phyloP scores from a whole-genome alignment of 1,284 basidiomycete genomes.

The Moesziomyces sp. region DNA sequence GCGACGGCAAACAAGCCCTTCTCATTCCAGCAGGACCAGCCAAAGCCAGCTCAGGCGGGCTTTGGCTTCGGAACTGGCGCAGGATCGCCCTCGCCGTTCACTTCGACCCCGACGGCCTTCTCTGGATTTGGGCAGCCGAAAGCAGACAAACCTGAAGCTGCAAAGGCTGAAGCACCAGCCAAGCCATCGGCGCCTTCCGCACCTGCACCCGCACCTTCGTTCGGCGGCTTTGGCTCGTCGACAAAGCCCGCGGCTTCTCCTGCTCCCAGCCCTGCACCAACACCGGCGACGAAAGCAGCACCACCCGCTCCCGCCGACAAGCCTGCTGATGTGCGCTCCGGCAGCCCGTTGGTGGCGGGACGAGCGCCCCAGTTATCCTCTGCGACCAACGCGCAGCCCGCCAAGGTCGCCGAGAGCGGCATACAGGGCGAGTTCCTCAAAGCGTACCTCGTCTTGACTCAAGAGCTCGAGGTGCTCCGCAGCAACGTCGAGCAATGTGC shows the following conservation, averaged over 20 bases:
- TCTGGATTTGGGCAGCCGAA: constrained; percentile 18
- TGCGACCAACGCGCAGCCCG: constrained; percentile 14
- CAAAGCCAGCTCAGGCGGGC: constrained; percentile 17
- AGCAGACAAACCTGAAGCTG: constrained; percentile 2
- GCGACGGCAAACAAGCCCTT: constrained; percentile 24
- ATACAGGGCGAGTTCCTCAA: constrained; percentile 63
- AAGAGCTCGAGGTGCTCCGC: constrained; percentile 65
- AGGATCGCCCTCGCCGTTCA: constrained; percentile 9
- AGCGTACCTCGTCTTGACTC: constrained; percentile 67
- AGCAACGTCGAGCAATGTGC: constrained; percentile 38
- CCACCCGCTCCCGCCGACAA: constrained; percentile 7
- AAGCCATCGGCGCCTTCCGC: background rate
- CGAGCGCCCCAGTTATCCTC: constrained; percentile 33
- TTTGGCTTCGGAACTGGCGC: constrained; percentile 15
- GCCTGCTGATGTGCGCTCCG: constrained; percentile 1
- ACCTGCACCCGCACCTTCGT: constrained; percentile 6
- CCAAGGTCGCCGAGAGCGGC: constrained; percentile 57
- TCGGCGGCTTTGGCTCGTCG: constrained; percentile 6
- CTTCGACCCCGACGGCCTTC: constrained; percentile 5
- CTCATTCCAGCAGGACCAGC: constrained; percentile 21
- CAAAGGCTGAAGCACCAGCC: constrained; percentile 6
- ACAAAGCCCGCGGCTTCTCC: constrained; percentile 10
- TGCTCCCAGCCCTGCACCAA: constrained; percentile 1
- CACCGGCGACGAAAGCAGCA: constrained; percentile 1
- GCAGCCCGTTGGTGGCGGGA: constrained; percentile 18